phyloP scores from a whole-genome alignment of 306 rosid species.

The Clitoria ternatea region DNA sequence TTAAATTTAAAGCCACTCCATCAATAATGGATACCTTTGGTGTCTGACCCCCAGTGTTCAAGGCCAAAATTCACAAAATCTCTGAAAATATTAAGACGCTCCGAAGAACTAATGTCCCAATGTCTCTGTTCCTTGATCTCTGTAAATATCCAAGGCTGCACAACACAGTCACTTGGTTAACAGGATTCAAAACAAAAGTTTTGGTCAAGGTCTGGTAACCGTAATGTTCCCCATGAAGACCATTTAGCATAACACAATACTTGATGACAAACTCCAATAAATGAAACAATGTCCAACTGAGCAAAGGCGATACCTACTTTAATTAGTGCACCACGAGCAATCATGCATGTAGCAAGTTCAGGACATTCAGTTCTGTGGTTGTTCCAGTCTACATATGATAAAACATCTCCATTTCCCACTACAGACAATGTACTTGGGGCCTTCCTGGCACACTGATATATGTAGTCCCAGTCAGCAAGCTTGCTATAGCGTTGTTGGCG shows the following conservation, averaged over 20 bases:
- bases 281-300: constrained; percentile 7
- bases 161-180: constrained; percentile 21
- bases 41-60: constrained; percentile 93
- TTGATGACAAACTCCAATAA: constrained; percentile 6
- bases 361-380: constrained; percentile 64
- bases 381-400: constrained; percentile 81
- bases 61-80: constrained; percentile 83
- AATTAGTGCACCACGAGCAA: constrained; percentile 87
- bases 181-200: not conserved
- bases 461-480: constrained; percentile 93
- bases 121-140: constrained; percentile 95
- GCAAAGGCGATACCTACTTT: constrained; percentile 50
- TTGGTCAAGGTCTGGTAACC: not conserved
- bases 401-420: constrained; percentile 82
- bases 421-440: constrained; percentile 68
- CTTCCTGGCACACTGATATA: constrained; percentile 64
- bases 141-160: constrained; percentile 93
- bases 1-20: not conserved
- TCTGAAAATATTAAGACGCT: constrained; percentile 71
- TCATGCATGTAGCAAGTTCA: constrained; percentile 77
- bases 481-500: constrained; percentile 98
- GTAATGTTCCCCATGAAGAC: not conserved
- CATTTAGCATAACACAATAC: not conserved
- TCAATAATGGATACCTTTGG: constrained; percentile 55
- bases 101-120: constrained; percentile 95